A percentile compares a stretch with the other conserved stretches of the same genome.
Conservation (phyloP, 371 early-diverging fungal genomes). For the Actinomortierella ambigua region DNA sequence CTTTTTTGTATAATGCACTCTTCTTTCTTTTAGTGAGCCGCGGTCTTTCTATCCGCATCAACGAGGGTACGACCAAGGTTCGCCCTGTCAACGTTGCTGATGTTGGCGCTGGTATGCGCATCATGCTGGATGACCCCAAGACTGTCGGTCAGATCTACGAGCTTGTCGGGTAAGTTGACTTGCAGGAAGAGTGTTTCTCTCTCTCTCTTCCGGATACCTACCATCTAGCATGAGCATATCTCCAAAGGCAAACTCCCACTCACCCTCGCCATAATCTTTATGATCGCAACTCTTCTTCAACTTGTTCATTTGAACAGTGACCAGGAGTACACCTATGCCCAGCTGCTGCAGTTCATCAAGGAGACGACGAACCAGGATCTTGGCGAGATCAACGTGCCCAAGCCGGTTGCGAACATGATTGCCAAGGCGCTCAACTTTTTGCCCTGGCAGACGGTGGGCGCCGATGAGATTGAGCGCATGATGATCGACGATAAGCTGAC, state of each 20-base stretch:
- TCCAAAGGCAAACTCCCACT: neutral
- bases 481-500: constrained; percentile 76
- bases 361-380: constrained; percentile 58
- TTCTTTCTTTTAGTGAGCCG: constrained; percentile 27
- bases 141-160: constrained; percentile 89
- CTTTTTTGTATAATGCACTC: neutral
- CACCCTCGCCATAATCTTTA: too few relatives aligned
- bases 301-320: constrained; percentile 49
- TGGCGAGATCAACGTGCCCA: constrained; percentile 65
- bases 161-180: constrained; percentile 80
- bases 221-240: too few relatives aligned
- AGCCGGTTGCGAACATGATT: constrained; percentile 61
- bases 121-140: constrained; percentile 72
- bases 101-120: constrained; percentile 84
- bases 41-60: constrained; percentile 73
- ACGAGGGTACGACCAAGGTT: constrained; percentile 75
- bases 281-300: too few relatives aligned
- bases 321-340: constrained; percentile 73
- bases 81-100: constrained; percentile 90
- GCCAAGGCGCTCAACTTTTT: constrained; percentile 51
- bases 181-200: too few relatives aligned
- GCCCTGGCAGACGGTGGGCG: constrained; percentile 69
- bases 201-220: neutral
- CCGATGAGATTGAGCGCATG: constrained; percentile 78
- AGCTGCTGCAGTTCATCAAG: constrained; percentile 79